phyloP scores from a whole-genome alignment of 2,329 filamentous ascomycete genomes.

The Trichoderma hamatum region DNA sequence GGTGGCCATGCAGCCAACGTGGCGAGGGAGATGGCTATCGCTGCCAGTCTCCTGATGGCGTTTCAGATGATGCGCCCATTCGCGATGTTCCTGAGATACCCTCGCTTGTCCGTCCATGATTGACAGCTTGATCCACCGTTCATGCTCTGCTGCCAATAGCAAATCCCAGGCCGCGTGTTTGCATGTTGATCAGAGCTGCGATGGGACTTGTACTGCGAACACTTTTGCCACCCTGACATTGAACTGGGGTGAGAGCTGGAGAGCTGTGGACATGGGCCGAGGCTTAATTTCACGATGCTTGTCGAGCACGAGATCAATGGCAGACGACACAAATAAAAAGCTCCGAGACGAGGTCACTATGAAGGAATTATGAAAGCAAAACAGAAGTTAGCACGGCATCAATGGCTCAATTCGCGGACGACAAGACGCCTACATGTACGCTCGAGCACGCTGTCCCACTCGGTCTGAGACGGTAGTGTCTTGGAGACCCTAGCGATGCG shows the following conservation, averaged over 20 bases:
- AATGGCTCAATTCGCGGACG: background rate
- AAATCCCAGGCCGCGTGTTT: background rate
- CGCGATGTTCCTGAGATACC: background rate
- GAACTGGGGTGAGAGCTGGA: background rate
- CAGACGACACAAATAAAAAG: background rate
- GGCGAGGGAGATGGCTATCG: background rate
- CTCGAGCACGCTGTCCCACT: background rate
- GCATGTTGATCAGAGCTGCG: slow-evolving; percentile 10
- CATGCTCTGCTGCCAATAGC: background rate
- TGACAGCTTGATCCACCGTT: background rate
- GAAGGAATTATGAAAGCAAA: background rate
- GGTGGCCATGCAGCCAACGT: slow-evolving; percentile 12
- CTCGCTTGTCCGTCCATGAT: background rate
- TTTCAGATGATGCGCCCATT: background rate
- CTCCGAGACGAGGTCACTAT: background rate
- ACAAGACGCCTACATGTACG: background rate
- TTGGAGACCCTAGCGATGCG: background rate
- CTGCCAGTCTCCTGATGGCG: background rate
- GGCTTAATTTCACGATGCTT: background rate
- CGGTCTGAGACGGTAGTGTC: background rate
- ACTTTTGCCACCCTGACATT: slow-evolving; percentile 9
- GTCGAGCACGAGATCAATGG: background rate
- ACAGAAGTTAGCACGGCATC: background rate
- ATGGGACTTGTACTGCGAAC: slow-evolving; percentile 5
- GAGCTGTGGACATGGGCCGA: background rate